These are phyloP conservation scores for Canavalia ensiformis DNA, from an alignment of 306 rosid genomes.

Conservation along the genomic window DNA sequence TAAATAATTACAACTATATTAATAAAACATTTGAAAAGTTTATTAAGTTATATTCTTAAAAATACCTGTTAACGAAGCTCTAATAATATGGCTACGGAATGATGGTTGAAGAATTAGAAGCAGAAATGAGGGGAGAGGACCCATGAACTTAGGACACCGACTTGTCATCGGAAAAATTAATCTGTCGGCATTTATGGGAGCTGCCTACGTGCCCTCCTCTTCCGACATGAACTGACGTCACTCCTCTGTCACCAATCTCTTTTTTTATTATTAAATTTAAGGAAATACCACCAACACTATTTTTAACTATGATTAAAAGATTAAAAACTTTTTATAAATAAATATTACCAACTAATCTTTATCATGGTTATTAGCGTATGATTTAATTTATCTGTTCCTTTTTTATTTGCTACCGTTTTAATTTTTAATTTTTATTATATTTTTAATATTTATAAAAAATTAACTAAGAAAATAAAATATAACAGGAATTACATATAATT, in stretches of 20 bases:
- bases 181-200: constrained; percentile 69
- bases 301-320: no score
- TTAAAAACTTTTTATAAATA: no score
- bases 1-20: background rate
- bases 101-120: constrained; percentile 14
- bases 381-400: no score
- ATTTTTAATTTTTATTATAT: no score
- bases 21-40: background rate
- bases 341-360: no score
- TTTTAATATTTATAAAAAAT: no score
- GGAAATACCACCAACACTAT: no score
- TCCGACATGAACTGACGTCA: constrained; percentile 62
- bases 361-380: no score
- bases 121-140: constrained; percentile 27
- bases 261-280: background rate
- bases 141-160: constrained; percentile 51
- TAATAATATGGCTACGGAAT: background rate
- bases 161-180: constrained; percentile 48
- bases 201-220: constrained; percentile 60
- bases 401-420: no score
- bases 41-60: background rate
- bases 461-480: no score
- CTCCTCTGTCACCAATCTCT: background rate
- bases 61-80: background rate
- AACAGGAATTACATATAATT: no score